These are phyloP conservation scores for Microbotryomycetes sp. DNA, from an alignment of 1,284 basidiomycete species.

Conservation along the genomic window DNA sequence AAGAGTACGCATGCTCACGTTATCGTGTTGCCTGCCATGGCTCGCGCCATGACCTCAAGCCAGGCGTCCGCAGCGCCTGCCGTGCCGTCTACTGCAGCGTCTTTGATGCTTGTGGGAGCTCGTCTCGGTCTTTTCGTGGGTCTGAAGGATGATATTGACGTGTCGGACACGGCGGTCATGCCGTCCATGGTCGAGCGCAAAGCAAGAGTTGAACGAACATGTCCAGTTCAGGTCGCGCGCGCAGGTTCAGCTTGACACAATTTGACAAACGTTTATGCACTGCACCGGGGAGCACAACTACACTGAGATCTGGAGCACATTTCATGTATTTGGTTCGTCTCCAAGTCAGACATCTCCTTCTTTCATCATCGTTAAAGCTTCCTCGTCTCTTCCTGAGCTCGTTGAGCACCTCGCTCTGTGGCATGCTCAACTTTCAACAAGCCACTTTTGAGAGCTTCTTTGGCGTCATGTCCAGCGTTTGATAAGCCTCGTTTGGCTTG, in stretches of 20 bases:
- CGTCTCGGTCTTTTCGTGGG: background rate
- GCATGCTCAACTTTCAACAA: constrained; percentile 17
- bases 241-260: too few relatives aligned
- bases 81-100: background rate
- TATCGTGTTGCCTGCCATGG: background rate
- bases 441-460: constrained; percentile 3
- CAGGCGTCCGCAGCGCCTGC: background rate
- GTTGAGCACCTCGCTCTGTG: constrained; percentile 19
- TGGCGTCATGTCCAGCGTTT: background rate
- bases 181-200: too few relatives aligned
- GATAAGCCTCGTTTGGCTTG: background rate
- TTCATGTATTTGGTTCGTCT: too few relatives aligned
- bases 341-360: too few relatives aligned
- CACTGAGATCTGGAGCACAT: too few relatives aligned
- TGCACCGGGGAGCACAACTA: too few relatives aligned
- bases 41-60: background rate
- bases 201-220: too few relatives aligned
- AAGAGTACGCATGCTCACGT: background rate
- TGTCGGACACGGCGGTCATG: too few relatives aligned
- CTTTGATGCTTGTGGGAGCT: too few relatives aligned
- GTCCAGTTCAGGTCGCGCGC: too few relatives aligned
- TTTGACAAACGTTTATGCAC: too few relatives aligned
- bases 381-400: constrained; percentile 24
- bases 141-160: background rate
- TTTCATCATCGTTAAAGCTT: constrained; percentile 21